Conservation (phyloP, 768 basidiomycete genomes). For the Mycena epipterygia region DNA sequence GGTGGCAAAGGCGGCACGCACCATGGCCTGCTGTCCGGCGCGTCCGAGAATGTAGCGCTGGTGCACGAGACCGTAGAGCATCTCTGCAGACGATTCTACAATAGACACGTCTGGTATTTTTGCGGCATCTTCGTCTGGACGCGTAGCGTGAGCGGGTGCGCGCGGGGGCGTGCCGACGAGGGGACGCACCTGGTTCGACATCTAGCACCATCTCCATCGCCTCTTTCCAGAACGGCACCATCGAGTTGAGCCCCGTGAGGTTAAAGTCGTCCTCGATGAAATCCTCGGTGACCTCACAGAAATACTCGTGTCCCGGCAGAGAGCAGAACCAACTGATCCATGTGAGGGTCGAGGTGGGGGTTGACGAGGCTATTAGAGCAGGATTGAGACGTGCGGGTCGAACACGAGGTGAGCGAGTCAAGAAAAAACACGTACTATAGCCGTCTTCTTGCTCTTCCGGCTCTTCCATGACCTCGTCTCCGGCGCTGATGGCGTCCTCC, state of each 20-base stretch:
- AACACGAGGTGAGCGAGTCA: constrained; percentile 37
- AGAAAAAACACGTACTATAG: constrained; percentile 75
- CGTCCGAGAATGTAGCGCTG: constrained; percentile 98
- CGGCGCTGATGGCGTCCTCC: constrained; percentile 74
- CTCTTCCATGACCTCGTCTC: constrained; percentile 87
- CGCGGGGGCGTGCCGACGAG: constrained; percentile 28
- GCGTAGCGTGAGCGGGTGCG: constrained; percentile 21
- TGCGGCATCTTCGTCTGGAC: constrained; percentile 88
- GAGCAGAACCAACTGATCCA: constrained; percentile 99
- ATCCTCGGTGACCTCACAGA: constrained; percentile 97
- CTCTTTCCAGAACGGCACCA: constrained; percentile 99
- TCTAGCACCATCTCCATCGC: constrained; percentile 99
- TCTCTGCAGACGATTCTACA: constrained; percentile 96
- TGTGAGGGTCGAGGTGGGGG: constrained; percentile 91
- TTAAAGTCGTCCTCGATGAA: constrained; percentile 99
- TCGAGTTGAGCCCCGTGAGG: constrained; percentile 92
- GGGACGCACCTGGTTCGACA: constrained; percentile 91
- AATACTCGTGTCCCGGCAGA: constrained; percentile 96
- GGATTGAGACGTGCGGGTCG: constrained; percentile 34
- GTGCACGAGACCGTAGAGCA: constrained; percentile 97
- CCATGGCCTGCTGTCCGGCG: constrained; percentile 95
- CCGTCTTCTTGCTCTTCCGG: constrained; percentile 82
- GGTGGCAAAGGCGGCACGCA: constrained; percentile 51
- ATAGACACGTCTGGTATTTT: constrained; percentile 99
- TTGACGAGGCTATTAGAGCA: constrained; percentile 79